Conservation (phyloP, 1,139 yeast species). For the Geotrichum candidum region DNA sequence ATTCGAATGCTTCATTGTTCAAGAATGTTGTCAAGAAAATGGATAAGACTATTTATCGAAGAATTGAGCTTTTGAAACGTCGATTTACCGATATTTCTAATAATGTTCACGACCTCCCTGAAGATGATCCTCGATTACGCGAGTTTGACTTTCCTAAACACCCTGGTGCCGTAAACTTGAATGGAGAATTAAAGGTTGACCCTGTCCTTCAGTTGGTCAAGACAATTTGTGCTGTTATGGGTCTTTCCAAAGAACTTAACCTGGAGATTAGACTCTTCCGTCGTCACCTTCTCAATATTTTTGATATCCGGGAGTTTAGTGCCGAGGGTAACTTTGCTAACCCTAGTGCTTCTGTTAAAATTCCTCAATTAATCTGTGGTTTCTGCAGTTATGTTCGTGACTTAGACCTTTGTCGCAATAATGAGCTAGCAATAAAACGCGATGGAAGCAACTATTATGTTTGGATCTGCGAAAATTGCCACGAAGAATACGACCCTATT, state of each 20-base stretch:
- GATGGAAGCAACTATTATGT: conserved; percentile 27
- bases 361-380: conserved; percentile 70
- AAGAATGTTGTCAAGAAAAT: conserved; percentile 41
- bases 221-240: conserved; percentile 63
- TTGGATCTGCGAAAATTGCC: conserved; percentile 71
- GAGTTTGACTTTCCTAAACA: conserved; percentile 13
- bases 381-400: conserved; percentile 71
- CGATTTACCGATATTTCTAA: conserved; percentile 69
- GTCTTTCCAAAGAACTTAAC: conserved; percentile 56
- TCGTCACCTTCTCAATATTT: conserved; percentile 61
- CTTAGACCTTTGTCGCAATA: conserved; percentile 75
- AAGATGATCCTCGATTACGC: conserved; percentile 57
- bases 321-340: conserved; percentile 66
- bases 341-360: conserved; percentile 64
- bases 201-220: conserved; percentile 81
- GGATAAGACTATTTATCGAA: conserved; percentile 57
- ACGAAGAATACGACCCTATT: conserved; percentile 55
- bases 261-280: conserved; percentile 72
- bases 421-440: conserved; percentile 12
- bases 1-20: conserved; percentile 18
- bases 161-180: conserved; percentile 21
- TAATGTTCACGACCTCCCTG: conserved; percentile 56
- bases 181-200: conserved; percentile 34
- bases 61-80: conserved; percentile 59
- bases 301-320: conserved; percentile 82